Percentiles rank a stretch among this genome's conserved stretches.
Evolutionary conservation across 805 yeast genomes (phyloP).

Genomic region (Nakazawaea pomicola): DNA sequence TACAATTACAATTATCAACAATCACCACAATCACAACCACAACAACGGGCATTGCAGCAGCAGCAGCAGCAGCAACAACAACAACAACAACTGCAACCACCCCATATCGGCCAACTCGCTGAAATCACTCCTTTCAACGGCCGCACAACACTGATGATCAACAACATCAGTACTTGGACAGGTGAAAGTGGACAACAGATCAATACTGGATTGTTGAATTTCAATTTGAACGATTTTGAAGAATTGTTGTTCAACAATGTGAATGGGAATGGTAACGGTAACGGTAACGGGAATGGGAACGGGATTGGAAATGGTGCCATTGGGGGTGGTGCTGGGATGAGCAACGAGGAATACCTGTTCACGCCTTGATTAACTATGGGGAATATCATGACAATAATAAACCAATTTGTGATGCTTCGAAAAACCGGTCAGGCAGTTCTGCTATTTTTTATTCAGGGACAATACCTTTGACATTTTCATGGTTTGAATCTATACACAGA

Average conservation of each 20-base stretch:
- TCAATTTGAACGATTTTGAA: conserved; percentile 11
- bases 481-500: no score
- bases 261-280: no score
- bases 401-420: no score
- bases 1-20: no score
- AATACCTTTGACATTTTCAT: no score
- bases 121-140: conserved; percentile 33
- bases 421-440: no score
- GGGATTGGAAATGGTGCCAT: no score
- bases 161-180: conserved; percentile 58
- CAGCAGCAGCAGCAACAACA: conserved; percentile 14
- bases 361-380: conserved; percentile 8
- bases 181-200: conserved; percentile 39
- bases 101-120: conserved; percentile 19
- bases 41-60: neutral
- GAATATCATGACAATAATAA: no score
- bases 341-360: conserved; percentile 8
- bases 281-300: no score
- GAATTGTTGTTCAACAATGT: conserved; percentile 9
- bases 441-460: no score
- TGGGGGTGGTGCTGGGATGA: no score
- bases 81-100: conserved; percentile 10
- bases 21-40: neutral
- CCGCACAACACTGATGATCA: conserved; percentile 56
- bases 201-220: conserved; percentile 26